phyloP scores from a whole-genome alignment of 352 stramenopile genomes.

The Globisporangium cystogenes region DNA sequence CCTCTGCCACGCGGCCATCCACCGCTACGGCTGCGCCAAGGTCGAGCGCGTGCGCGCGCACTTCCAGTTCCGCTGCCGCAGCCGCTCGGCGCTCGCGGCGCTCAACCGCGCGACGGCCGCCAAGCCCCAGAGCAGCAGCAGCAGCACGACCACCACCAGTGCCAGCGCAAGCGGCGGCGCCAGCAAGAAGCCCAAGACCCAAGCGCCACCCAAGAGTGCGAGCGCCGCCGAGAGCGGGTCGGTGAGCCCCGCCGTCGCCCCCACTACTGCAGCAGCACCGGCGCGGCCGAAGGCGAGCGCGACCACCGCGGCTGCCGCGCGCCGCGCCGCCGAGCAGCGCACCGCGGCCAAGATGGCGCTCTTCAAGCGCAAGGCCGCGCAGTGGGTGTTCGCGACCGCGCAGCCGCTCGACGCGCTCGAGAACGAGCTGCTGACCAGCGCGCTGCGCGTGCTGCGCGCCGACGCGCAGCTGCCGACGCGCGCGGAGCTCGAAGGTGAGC shows the following conservation, averaged over 20 bases:
- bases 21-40: constrained; percentile 62
- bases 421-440: constrained; percentile 34
- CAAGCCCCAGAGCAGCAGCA: constrained; percentile 4
- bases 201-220: background rate
- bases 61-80: constrained; percentile 56
- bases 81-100: too few relatives aligned
- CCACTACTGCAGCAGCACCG: constrained; percentile 1
- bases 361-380: constrained; percentile 61
- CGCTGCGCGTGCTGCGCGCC: constrained; percentile 32
- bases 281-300: background rate
- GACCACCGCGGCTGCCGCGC: background rate
- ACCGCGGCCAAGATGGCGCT: constrained; percentile 41
- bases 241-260: too few relatives aligned
- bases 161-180: too few relatives aligned
- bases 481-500: constrained; percentile 58
- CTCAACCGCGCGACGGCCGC: background rate
- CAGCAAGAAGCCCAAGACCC: constrained; percentile 2
- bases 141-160: too few relatives aligned
- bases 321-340: constrained; percentile 11
- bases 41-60: constrained; percentile 67
- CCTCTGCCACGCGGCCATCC: constrained; percentile 55
- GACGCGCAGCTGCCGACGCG: constrained; percentile 36
- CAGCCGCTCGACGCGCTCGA: constrained; percentile 42
- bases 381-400: constrained; percentile 58
- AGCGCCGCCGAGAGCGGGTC: background rate